These are phyloP conservation scores for Colletotrichum trifolii DNA, from an alignment of 2,329 filamentous ascomycete species.

Conservation along the genomic window DNA sequence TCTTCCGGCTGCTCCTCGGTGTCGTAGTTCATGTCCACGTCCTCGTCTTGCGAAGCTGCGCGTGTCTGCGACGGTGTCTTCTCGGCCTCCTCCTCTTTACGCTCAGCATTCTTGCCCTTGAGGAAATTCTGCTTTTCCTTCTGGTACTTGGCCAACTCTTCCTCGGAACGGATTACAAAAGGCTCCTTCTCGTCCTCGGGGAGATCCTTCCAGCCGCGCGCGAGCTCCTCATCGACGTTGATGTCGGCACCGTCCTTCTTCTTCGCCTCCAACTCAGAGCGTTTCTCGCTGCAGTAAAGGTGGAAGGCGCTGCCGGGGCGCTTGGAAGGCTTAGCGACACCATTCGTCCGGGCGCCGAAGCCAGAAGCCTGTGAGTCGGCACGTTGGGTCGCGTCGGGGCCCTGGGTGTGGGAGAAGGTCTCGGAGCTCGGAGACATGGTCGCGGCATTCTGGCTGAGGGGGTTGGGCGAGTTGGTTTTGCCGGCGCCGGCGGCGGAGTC, in stretches of 20 bases:
- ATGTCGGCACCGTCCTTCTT: slow-evolving; percentile 51
- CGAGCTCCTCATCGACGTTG: slow-evolving; percentile 65
- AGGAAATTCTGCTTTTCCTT: slow-evolving; percentile 51
- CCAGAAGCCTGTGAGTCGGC: slow-evolving; percentile 45
- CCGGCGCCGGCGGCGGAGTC: slow-evolving; percentile 50
- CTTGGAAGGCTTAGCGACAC: slow-evolving; percentile 53
- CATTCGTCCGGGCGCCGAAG: slow-evolving; percentile 48
- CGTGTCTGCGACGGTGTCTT: slow-evolving; percentile 36
- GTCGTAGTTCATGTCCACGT: slow-evolving; percentile 63
- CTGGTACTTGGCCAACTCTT: slow-evolving; percentile 53
- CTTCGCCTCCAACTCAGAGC: slow-evolving; percentile 57
- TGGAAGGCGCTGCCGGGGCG: slow-evolving; percentile 63
- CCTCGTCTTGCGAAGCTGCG: slow-evolving; percentile 55
- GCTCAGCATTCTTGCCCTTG: slow-evolving; percentile 40
- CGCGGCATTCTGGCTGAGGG: slow-evolving; percentile 59
- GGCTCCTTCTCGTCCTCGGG: slow-evolving; percentile 60
- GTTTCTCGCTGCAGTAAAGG: slow-evolving; percentile 63
- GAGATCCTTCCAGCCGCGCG: slow-evolving; percentile 66
- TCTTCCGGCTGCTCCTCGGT: slow-evolving; percentile 50
- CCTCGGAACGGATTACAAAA: slow-evolving; percentile 56
- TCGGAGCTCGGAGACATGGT: slow-evolving; percentile 63
- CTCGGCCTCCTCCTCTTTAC: slow-evolving; percentile 39
- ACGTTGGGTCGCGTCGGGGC: slow-evolving; percentile 27
- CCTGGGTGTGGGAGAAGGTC: slow-evolving; percentile 62
- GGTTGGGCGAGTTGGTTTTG: slow-evolving; percentile 51